Base-by-base conservation (phyloP, 148 eudicot species). In the Bassia scoparia region DNA sequence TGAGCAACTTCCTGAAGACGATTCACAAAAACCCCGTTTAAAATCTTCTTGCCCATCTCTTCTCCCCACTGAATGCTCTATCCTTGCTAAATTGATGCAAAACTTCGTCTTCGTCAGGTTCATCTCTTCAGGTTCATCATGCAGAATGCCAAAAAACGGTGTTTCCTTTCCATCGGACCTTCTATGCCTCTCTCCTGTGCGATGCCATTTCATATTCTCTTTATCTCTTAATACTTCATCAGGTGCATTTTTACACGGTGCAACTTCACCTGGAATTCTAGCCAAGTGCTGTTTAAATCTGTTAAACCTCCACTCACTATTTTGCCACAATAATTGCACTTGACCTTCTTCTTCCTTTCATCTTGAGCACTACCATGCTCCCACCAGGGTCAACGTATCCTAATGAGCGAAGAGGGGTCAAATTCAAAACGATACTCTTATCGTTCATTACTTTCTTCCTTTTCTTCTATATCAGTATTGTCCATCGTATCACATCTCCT, bases 361-460 rank as follows among this genome's bases (percentile, higher is more conserved):
- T 93, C 96, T 83, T 90, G 98, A 78, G 96, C 92, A 76, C 87
- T 87, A 58, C 96, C 98, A 85, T 93, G 88, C 75, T 93, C 96
- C 98, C 98, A 93, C 98, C 98, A 72, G 98, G 98, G 76, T 93
- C 98, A 81, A 90, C 89, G 75, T 93, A 93, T 80, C 96, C 96
- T 61, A 90, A 75, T 13, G 98, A 93, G 49, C 96, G 90, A 74
- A 90, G 98, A 81, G 98, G 94, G 34, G 88, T 85, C 82, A 85
- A 82, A 83, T 87, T 87, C 58, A 85, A 79, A 14, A 84, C 81
- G 74, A 86, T 76, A 78, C 86, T 89, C 79, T 84, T 85, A 62
- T 89, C 90, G 68, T 80, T 79, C 65, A 83, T 76, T 61, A 86
- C 76, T 48, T 81, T 86, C 77, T 93, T 90, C 72, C 96, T 76